Conservation (phyloP, 345 rosid species). For the Aegle marmelos region DNA sequence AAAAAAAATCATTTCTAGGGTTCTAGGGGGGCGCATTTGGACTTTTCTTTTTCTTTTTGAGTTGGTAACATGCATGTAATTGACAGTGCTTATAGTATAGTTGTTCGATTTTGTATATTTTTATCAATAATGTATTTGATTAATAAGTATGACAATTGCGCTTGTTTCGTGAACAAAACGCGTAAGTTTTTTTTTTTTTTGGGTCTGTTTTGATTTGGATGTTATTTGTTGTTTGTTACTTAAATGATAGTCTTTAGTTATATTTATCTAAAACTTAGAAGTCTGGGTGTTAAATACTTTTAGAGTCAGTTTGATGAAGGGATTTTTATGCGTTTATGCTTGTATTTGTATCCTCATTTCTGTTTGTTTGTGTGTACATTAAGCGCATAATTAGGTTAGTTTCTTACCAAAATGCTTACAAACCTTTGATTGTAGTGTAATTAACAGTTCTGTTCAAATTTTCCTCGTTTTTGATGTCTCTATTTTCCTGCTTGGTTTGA, state of each 20-base stretch:
- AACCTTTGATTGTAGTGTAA: neutral
- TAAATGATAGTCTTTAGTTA: neutral
- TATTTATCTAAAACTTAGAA: neutral
- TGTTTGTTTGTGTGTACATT: neutral
- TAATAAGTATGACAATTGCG: no score
- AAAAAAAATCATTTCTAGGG: slow-evolving; percentile 3
- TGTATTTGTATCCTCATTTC: neutral
- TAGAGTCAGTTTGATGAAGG: neutral
- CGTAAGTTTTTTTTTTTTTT: neutral
- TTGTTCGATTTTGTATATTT: neutral
- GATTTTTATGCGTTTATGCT: neutral
- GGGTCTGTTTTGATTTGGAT: no score
- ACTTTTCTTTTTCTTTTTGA: neutral
- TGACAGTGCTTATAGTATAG: neutral
- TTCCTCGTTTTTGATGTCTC: neutral
- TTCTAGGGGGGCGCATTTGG: neutral
- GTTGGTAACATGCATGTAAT: neutral
- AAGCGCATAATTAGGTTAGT: neutral
- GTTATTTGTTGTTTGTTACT: neutral
- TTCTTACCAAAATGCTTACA: no score
- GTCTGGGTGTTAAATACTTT: no score
- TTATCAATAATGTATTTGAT: neutral
- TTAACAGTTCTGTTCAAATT: neutral
- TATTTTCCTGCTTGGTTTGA: neutral
- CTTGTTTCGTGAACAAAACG: neutral